These are phyloP conservation scores for Tulasnella sp. DNA, from an alignment of 768 basidiomycete genomes.

Conservation along the genomic window DNA sequence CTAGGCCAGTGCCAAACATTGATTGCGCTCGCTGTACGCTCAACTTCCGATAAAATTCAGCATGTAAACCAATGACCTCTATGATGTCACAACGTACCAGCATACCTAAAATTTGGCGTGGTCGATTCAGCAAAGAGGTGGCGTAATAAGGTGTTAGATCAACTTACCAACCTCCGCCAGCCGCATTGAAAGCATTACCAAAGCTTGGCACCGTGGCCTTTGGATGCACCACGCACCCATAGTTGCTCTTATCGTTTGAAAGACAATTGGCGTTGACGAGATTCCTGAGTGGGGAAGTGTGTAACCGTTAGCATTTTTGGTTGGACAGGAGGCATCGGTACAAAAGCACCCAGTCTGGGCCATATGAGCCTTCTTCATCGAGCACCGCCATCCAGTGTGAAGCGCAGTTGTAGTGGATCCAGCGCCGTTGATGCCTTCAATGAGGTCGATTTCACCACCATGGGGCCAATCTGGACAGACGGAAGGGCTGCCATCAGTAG, in stretches of 20 bases:
- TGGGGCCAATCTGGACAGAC: slow-evolving; percentile 41
- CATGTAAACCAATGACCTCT: too few species aligned
- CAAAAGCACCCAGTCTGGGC: slow-evolving; percentile 35
- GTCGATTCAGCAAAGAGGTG: too few species aligned
- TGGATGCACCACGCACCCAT: slow-evolving; percentile 12
- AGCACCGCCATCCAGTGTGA: slow-evolving; percentile 32
- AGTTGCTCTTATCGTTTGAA: not conserved
- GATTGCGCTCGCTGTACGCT: slow-evolving; percentile 11
- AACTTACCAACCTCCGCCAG: slow-evolving; percentile 17
- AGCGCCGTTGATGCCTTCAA: slow-evolving; percentile 25
- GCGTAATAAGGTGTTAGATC: not conserved
- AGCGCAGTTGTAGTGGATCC: slow-evolving; percentile 6
- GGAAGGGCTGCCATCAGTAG: too few species aligned
- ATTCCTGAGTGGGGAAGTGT: too few species aligned
- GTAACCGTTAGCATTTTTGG: too few species aligned
- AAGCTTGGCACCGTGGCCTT: not conserved
- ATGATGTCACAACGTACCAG: too few species aligned
- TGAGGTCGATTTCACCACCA: slow-evolving; percentile 26
- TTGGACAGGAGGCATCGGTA: not conserved
- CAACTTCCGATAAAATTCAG: too few species aligned
- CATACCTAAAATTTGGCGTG: too few species aligned
- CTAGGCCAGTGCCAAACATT: slow-evolving; percentile 16
- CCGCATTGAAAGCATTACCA: slow-evolving; percentile 14
- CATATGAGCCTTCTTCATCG: slow-evolving; percentile 37
- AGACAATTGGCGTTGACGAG: not conserved